phyloP scores from a whole-genome alignment of 2,329 filamentous ascomycete species.

The Neopestalotiopsis rosae region DNA sequence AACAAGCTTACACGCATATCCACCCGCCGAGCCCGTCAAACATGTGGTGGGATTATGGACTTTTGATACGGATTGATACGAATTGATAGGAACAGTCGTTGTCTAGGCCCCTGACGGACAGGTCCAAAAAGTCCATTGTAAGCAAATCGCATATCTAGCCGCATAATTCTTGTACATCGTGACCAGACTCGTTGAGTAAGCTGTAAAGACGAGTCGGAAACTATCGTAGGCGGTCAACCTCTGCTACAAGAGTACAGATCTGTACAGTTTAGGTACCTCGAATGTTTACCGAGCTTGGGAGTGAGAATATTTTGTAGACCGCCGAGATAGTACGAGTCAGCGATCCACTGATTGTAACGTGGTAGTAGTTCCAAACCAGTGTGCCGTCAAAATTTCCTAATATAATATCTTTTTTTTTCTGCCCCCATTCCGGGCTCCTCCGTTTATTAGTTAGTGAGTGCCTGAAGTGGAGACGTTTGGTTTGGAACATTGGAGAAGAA shows the following conservation, averaged over 20 bases:
- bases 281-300: too few relatives aligned
- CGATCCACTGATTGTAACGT: not conserved
- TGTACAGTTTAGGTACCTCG: not conserved
- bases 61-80: not conserved
- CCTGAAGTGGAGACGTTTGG: not conserved
- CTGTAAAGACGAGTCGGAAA: not conserved
- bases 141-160: not conserved
- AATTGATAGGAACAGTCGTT: not conserved
- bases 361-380: not conserved
- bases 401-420: not conserved
- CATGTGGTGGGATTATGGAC: too few relatives aligned
- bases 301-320: not conserved
- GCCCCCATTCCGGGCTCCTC: not conserved
- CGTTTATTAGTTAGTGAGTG: not conserved
- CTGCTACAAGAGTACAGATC: not conserved
- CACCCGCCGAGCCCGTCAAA: not conserved
- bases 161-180: slow-evolving; percentile 1
- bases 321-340: slow-evolving; percentile 1
- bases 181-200: not conserved
- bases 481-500: not conserved
- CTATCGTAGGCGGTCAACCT: not conserved
- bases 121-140: not conserved
- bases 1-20: not conserved
- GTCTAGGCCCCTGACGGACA: not conserved
- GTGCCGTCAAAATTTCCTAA: not conserved